Base-by-base conservation (phyloP, 352 stramenopile species). In the Pythium brachiatum region DNA sequence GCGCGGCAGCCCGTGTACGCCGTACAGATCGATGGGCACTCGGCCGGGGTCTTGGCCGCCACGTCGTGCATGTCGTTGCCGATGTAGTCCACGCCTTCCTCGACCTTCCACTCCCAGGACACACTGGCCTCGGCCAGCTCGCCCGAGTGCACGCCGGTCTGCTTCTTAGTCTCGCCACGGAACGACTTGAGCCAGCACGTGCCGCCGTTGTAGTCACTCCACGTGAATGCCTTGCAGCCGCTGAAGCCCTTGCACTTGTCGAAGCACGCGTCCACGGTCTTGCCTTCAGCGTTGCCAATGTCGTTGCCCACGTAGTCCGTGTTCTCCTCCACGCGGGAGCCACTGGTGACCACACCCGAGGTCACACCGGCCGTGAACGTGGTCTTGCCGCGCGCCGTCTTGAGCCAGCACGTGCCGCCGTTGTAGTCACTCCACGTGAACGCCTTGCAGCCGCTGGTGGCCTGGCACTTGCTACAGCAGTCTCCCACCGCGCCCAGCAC, bases 401-500 rank as follows among this genome's bases (percentile, higher is more conserved):
- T 86, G 20, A 88, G 64, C 62, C 67, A 88, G 57, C 78, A 86
- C 11, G 74, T 86, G 8, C 79, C 79, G 26, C 68, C 62, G 50
- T 79, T 83, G 64, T 70, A 73, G 60, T 74, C 73, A 23, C 50
- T 83, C 77, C 77, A 89, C 0, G 76, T 32, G 53, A 60, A 70
- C 12, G 63, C 63, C 18, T 32, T 44, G 63, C 63, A 70, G 11
- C 55, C 62, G 36, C 36, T 44, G 36, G 36, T 21, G 16, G 2
- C 11, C 39, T 60, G n/a, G 41, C 54, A 60, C 23, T 44, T 50
- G 16, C 6, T 15, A 25, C 29, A 52, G 38, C 54, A 60, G 21
- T 41, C 54, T 3, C 7, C 41, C 20, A 26, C 36, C 7, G 23
- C 54, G n/a, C 54, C 31, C 2, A 25, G 39, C 13, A 39, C 39